Conservation (phyloP, 1,284 basidiomycete genomes). For the Peniophora sp. region DNA sequence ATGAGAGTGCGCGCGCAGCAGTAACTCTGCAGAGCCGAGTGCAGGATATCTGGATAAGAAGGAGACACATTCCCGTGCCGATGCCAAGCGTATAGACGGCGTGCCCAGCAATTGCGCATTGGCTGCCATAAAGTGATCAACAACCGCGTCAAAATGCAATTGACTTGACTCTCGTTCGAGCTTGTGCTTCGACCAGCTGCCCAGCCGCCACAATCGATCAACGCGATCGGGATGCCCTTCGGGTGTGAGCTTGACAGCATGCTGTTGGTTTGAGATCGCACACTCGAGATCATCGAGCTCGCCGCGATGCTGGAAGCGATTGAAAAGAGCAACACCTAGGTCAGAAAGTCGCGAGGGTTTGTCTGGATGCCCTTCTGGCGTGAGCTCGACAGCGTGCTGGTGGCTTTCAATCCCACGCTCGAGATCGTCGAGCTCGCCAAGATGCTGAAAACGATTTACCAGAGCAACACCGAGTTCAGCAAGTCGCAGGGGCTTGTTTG, state of each 20-base stretch:
- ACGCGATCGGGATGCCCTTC: neutral
- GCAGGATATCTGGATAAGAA: neutral
- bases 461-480: too few species aligned
- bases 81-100: constrained; percentile 18
- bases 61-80: neutral
- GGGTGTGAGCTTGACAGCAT: neutral
- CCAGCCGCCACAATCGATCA: neutral
- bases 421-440: constrained; percentile 1
- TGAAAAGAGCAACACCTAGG: neutral
- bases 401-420: too few species aligned
- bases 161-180: constrained; percentile 1
- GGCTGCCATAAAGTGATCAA: constrained; percentile 15
- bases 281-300: neutral
- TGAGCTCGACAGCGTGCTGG: neutral
- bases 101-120: constrained; percentile 7
- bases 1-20: neutral
- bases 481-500: too few species aligned
- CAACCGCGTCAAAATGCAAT: constrained; percentile 17
- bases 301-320: neutral
- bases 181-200: neutral
- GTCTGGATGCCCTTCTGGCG: neutral
- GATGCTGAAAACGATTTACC: too few species aligned
- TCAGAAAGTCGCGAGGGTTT: neutral
- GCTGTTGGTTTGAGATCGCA: neutral
- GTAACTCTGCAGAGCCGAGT: neutral